Conservation (phyloP, 768 basidiomycete genomes). For the Mycena polygramma region DNA sequence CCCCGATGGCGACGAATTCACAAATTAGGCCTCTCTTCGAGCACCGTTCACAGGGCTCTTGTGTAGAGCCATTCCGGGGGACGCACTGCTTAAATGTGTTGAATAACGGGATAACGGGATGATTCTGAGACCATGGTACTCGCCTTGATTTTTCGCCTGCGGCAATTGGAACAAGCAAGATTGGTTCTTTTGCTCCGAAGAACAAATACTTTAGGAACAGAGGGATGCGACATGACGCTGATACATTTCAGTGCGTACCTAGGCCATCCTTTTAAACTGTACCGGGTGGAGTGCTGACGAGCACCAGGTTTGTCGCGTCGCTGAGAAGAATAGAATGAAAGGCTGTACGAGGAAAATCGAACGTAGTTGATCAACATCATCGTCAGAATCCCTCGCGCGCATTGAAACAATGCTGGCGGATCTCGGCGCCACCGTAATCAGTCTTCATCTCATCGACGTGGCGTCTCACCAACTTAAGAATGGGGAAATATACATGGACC, state of each 20-base stretch:
- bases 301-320: not conserved
- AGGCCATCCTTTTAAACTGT: slow-evolving; percentile 5
- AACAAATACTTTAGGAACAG: not conserved
- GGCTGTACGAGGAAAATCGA: too few species aligned
- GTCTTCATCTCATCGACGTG: too few species aligned
- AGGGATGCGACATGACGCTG: slow-evolving; percentile 2
- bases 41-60: slow-evolving; percentile 24
- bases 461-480: too few species aligned
- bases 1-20: slow-evolving; percentile 15
- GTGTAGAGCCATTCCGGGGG: not conserved
- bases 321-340: not conserved
- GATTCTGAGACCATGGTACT: not conserved
- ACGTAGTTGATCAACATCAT: too few species aligned
- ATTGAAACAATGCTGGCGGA: too few species aligned
- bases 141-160: slow-evolving; percentile 25
- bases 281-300: not conserved
- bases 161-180: slow-evolving; percentile 21
- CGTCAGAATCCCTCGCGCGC: too few species aligned
- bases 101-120: not conserved
- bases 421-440: too few species aligned
- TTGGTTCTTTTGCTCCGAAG: slow-evolving; percentile 21
- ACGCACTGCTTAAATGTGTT: slow-evolving; percentile 2
- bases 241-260: not conserved
- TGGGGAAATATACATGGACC: too few species aligned
- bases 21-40: slow-evolving; percentile 19